Conservation (phyloP, 108 stramenopile species). For the Parietichytrium sp. region DNA sequence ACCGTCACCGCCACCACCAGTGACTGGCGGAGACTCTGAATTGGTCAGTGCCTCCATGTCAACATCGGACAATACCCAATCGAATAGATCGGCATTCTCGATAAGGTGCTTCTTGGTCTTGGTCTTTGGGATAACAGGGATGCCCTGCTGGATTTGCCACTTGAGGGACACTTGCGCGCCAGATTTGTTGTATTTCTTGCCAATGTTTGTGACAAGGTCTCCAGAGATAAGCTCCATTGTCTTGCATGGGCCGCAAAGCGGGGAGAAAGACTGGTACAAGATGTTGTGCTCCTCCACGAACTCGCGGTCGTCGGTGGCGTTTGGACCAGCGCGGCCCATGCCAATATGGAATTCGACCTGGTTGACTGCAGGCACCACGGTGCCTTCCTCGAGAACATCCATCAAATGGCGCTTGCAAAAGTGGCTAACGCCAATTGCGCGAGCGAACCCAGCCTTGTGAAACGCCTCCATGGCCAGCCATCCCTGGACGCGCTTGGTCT, state of each 20-base stretch:
- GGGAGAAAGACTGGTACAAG: constrained; percentile 9
- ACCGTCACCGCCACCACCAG: background rate
- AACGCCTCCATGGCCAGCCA: constrained; percentile 84
- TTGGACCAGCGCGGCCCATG: constrained; percentile 11
- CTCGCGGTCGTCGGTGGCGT: constrained; percentile 34
- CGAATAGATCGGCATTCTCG: constrained; percentile 73
- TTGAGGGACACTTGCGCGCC: constrained; percentile 73
- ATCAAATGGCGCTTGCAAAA: constrained; percentile 64
- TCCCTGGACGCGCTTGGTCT: constrained; percentile 57
- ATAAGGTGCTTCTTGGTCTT: constrained; percentile 65
- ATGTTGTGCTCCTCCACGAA: background rate
- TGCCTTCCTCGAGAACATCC: constrained; percentile 59
- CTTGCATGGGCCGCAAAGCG: constrained; percentile 24
- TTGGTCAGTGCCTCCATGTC: constrained; percentile 56
- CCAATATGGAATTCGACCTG: constrained; percentile 74
- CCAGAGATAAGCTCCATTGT: constrained; percentile 11
- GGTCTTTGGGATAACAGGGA: constrained; percentile 66
- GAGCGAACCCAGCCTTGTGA: constrained; percentile 54
- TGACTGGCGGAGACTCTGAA: constrained; percentile 12
- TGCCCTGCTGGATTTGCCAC: constrained; percentile 74
- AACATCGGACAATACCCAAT: constrained; percentile 66
- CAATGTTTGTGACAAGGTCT: constrained; percentile 51
- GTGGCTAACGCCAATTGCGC: constrained; percentile 78
- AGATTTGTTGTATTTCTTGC: constrained; percentile 69
- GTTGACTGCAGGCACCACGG: constrained; percentile 72